phyloP scores from a whole-genome alignment of 108 stramenopile species.

The Aurantiochytrium sp. region DNA sequence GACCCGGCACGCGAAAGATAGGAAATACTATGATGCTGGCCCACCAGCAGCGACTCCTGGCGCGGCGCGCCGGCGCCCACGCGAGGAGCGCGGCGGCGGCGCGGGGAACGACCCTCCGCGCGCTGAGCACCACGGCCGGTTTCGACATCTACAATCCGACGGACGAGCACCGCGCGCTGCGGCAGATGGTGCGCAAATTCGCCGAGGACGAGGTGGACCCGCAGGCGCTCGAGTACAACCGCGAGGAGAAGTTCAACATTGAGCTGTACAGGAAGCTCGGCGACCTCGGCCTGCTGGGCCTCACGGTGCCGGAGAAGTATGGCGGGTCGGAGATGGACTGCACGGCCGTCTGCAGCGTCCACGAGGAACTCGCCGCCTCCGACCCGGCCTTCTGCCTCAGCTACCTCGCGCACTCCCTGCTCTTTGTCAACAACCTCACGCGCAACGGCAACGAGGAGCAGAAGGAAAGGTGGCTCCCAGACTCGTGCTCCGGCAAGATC shows the following conservation, averaged over 20 bases:
- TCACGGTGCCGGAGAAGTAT: conserved; percentile 82
- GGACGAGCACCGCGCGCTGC: conserved; percentile 78
- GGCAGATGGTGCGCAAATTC: conserved; percentile 70
- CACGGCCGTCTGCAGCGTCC: conserved; percentile 72
- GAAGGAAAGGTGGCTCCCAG: conserved; percentile 70
- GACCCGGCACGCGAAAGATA: too few species aligned
- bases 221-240: conserved; percentile 80
- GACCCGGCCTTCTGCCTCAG: conserved; percentile 95
- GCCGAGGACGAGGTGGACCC: conserved; percentile 81
- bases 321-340: conserved; percentile 87
- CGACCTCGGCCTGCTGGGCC: conserved; percentile 83
- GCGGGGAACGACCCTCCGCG: too few species aligned
- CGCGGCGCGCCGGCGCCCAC: too few species aligned
- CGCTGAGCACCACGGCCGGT: too few species aligned
- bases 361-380: conserved; percentile 73
- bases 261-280: conserved; percentile 77
- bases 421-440: conserved; percentile 77
- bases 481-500: conserved; percentile 68
- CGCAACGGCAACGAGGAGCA: conserved; percentile 78
- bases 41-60: too few species aligned
- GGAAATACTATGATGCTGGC: too few species aligned
- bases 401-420: conserved; percentile 85
- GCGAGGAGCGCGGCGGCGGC: too few species aligned
- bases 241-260: conserved; percentile 80
- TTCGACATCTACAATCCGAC: conserved; percentile 72